Conservation (phyloP, 805 yeast species). For the Hermanozyma aechmeae region DNA sequence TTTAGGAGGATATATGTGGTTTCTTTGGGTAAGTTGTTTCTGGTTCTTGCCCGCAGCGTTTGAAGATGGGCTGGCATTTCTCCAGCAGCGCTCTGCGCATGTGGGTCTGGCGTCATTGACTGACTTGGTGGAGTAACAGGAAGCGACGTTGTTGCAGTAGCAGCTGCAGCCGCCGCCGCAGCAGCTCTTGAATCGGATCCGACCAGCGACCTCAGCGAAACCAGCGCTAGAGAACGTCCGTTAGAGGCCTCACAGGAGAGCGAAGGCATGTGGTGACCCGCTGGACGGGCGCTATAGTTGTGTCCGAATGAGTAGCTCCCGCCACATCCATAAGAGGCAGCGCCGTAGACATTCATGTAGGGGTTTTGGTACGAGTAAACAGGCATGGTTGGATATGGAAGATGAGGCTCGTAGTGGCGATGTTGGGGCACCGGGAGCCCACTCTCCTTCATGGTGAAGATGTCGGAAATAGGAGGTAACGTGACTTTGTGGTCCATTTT, state of each 20-base stretch:
- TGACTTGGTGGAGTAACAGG: constrained; percentile 1
- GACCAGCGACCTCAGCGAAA: no score
- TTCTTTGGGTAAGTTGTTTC: constrained; percentile 73
- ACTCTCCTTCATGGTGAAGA: constrained; percentile 12
- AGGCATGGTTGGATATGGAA: constrained; percentile 2
- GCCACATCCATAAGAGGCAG: no score
- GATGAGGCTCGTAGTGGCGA: constrained; percentile 1
- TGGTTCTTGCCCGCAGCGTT: constrained; percentile 24
- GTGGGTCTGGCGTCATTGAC: neutral
- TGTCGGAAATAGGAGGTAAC: constrained; percentile 36
- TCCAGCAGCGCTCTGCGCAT: neutral
- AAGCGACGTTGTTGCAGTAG: neutral
- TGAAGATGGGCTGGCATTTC: neutral
- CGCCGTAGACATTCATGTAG: no score
- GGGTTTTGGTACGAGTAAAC: constrained; percentile 1
- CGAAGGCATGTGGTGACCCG: no score
- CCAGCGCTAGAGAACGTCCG: no score
- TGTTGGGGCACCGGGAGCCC: no score
- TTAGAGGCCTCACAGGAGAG: no score
- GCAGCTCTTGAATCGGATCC: neutral
- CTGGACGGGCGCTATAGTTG: no score
- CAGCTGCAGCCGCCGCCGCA: neutral
- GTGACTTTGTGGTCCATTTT: constrained; percentile 17
- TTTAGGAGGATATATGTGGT: constrained; percentile 61
- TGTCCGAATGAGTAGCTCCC: no score